phyloP scores from a whole-genome alignment of 2,329 filamentous ascomycete species.

The Pseudogymnoascus sp. region DNA sequence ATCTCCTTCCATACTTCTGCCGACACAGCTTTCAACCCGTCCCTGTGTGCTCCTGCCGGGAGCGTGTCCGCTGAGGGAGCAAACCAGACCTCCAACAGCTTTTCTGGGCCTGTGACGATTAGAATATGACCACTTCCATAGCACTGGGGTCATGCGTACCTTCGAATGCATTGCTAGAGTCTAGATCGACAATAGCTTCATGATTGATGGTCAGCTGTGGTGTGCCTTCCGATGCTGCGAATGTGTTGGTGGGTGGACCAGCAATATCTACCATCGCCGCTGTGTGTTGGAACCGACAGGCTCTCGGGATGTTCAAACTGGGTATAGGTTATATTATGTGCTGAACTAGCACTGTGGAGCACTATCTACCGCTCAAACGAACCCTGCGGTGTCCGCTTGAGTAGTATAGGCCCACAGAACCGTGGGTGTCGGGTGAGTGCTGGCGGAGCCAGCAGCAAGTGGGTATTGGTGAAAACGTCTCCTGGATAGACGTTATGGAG shows the following conservation, averaged over 20 bases:
- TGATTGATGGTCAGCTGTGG: slow-evolving; percentile 95
- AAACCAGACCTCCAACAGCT: slow-evolving; percentile 98
- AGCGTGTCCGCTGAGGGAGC: slow-evolving; percentile 67
- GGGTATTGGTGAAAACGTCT: slow-evolving; percentile 45
- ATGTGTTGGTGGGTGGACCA: slow-evolving; percentile 72
- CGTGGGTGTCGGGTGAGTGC: slow-evolving; percentile 53
- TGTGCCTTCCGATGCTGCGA: slow-evolving; percentile 73
- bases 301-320: background rate
- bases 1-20: slow-evolving; percentile 87
- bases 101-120: slow-evolving; percentile 65
- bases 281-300: slow-evolving; percentile 4
- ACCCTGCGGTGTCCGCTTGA: slow-evolving; percentile 88
- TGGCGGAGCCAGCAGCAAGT: slow-evolving; percentile 84
- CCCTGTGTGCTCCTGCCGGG: slow-evolving; percentile 32
- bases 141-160: slow-evolving; percentile 41
- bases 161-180: slow-evolving; percentile 95
- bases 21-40: slow-evolving; percentile 75
- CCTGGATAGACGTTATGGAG: slow-evolving; percentile 76
- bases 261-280: slow-evolving; percentile 77
- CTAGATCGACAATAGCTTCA: slow-evolving; percentile 83
- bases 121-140: slow-evolving; percentile 20
- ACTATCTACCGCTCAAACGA: slow-evolving; percentile 97
- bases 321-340: background rate
- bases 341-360: slow-evolving; percentile 62
- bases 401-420: slow-evolving; percentile 92